These are phyloP conservation scores for Metarhizium humberi DNA, from an alignment of 2,329 filamentous ascomycete genomes.

Conservation along the genomic window DNA sequence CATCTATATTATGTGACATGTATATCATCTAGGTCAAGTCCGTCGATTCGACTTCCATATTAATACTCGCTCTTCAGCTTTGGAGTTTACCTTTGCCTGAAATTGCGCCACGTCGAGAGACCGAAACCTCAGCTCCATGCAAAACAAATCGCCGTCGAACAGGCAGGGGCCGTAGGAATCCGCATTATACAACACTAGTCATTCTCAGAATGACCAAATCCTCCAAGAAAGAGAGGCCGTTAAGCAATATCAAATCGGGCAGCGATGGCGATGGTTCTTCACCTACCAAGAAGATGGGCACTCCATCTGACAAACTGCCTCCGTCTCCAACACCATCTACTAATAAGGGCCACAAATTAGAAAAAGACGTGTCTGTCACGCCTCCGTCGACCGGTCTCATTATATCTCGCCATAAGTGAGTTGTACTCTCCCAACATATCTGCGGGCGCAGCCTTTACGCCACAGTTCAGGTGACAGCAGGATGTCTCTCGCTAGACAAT, in stretches of 20 bases:
- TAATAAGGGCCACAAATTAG: constrained; percentile 6
- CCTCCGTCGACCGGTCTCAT: constrained; percentile 12
- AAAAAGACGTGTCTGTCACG: constrained; percentile 5
- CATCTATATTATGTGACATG: not conserved
- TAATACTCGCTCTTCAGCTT: too few species aligned
- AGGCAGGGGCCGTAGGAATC: not conserved
- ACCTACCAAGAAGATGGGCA: not conserved
- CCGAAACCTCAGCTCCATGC: not conserved
- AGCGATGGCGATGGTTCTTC: not conserved
- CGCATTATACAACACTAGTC: not conserved
- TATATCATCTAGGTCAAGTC: not conserved
- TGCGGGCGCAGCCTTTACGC: not conserved
- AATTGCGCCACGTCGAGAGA: not conserved
- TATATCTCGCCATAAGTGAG: constrained; percentile 58
- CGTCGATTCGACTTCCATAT: too few species aligned
- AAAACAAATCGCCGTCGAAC: not conserved
- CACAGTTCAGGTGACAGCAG: not conserved
- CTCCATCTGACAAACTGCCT: not conserved
- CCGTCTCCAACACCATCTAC: not conserved
- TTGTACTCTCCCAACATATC: constrained; percentile 11
- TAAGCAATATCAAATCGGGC: not conserved
- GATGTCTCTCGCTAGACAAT: not conserved
- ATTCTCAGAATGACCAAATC: not conserved
- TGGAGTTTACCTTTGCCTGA: not conserved
- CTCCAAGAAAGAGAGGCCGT: not conserved